phyloP scores from a whole-genome alignment of 306 rosid genomes.

The Begonia loranthoides region DNA sequence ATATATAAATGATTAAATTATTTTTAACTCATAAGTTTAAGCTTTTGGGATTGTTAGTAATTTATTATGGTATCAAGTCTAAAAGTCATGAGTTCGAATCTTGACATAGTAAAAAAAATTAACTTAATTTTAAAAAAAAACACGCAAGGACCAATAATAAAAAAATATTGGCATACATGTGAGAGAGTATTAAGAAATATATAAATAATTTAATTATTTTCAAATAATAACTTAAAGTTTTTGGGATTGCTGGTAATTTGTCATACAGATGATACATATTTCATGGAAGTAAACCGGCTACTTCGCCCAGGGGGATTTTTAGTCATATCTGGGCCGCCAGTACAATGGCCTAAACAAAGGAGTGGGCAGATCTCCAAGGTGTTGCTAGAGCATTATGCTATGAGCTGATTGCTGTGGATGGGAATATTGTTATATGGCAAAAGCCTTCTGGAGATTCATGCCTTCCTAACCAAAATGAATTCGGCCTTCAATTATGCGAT shows the following conservation, averaged over 20 bases:
- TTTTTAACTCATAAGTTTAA: too few species aligned
- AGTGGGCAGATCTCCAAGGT: constrained; percentile 95
- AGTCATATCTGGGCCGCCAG: constrained; percentile 95
- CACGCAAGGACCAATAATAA: too few species aligned
- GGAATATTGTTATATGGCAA: constrained; percentile 89
- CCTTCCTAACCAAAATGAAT: constrained; percentile 78
- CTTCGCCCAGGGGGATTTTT: constrained; percentile 91
- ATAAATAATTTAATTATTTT: background rate
- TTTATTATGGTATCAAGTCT: background rate
- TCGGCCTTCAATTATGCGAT: constrained; percentile 61
- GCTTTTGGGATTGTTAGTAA: constrained; percentile 5
- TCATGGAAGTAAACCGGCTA: constrained; percentile 85
- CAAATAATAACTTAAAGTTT: background rate
- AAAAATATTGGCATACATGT: too few species aligned
- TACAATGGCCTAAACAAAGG: constrained; percentile 93
- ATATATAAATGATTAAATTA: background rate
- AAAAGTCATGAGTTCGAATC: too few species aligned
- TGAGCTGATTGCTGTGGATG: constrained; percentile 83
- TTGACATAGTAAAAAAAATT: too few species aligned
- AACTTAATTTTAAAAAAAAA: too few species aligned
- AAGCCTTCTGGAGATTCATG: constrained; percentile 62
- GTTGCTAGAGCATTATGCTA: constrained; percentile 91
- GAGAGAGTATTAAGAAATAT: background rate
- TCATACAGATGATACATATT: constrained; percentile 77
- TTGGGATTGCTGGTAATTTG: constrained; percentile 3